Base-by-base conservation (phyloP, 257 asterid species). In the Solanum lycopersicoides region DNA sequence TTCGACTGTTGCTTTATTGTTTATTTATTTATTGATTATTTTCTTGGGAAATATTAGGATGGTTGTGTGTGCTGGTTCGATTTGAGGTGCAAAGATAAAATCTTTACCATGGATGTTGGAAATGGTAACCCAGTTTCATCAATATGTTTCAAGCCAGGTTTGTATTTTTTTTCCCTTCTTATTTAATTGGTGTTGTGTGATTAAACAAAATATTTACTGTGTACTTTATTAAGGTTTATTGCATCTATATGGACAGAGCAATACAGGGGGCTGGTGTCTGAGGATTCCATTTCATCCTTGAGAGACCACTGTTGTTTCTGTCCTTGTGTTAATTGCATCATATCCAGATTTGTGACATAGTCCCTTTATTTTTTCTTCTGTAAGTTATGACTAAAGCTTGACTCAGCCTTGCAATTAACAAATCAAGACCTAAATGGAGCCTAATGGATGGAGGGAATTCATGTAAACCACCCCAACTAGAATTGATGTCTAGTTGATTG, bases 11-110 rank as follows among this genome's bases (percentile, higher is more conserved):
- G 59, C 18, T 39, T 69, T 74, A 1, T 13, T 72, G 59, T 66
- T 37, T 28, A 39, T 35, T 56, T 25, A 37, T 16, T 80, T 76
- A 12, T 82, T 75, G 72, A 16, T 74, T 56, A 66, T n/a, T 42
- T 82, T 47, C 18, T 80, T 15, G 50, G 13, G 60, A 69, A 66
- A 80, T 42, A 83, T 23, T 82, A 95, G 99, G 98, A 96, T 91
- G 99, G 98, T 50, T 79, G 87, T 89, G 89, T 96, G n/a, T 93
- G 98, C 92, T 94, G 92, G 94, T 92, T 93, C 89, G 99, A 96
- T 91, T 89, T 97, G 91, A 94, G 99, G 88, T 93, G 99, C 94
- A 92, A 93, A 90, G 98, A 96, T 85, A 91, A 88, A 89, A 82
- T 96, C 87, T 92, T 90, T 86, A 88, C 88, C 20, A 90, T 93